Evolutionary conservation across 1,139 yeast genomes (phyloP).

Genomic region (Yamadazyma songkhlaensis): DNA sequence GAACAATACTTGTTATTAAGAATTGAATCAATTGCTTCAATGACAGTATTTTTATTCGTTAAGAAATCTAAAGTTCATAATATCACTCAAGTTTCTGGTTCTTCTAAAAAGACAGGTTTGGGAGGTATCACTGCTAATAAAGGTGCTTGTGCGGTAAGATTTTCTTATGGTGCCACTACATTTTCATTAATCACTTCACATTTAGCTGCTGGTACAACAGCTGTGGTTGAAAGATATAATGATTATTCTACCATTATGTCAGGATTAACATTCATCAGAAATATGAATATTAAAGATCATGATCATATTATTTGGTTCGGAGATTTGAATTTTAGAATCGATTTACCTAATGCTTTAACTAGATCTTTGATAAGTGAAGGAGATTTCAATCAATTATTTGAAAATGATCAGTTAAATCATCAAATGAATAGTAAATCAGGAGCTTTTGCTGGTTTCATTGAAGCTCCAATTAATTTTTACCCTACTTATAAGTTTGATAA

Average conservation of each 20-base stretch:
- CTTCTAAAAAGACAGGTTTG: slow-evolving; percentile 81
- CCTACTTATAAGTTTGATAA: slow-evolving; percentile 96
- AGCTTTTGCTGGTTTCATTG: slow-evolving; percentile 82
- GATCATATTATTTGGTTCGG: slow-evolving; percentile 94
- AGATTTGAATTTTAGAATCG: slow-evolving; percentile 86
- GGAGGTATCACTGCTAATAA: slow-evolving; percentile 93
- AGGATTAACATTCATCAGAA: slow-evolving; percentile 76
- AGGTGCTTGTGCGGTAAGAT: slow-evolving; percentile 87
- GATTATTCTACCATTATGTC: slow-evolving; percentile 80
- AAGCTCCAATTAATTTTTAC: slow-evolving; percentile 71
- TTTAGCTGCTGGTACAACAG: slow-evolving; percentile 88
- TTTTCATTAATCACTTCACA: slow-evolving; percentile 89
- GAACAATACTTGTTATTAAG: slow-evolving; percentile 39
- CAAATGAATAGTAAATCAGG: slow-evolving; percentile 71
- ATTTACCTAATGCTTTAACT: slow-evolving; percentile 73
- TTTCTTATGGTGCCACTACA: slow-evolving; percentile 71
- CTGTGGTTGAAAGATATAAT: slow-evolving; percentile 81
- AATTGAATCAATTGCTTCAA: slow-evolving; percentile 45
- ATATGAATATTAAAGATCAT: slow-evolving; percentile 69
- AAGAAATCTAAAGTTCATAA: slow-evolving; percentile 50
- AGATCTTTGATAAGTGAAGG: slow-evolving; percentile 50
- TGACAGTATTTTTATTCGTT: slow-evolving; percentile 38
- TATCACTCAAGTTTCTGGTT: slow-evolving; percentile 75
- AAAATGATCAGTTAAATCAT: slow-evolving; percentile 74
- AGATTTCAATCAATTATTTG: slow-evolving; percentile 52